phyloP scores from a whole-genome alignment of 208 protist genomes.

The Leishmania tarentolae region DNA sequence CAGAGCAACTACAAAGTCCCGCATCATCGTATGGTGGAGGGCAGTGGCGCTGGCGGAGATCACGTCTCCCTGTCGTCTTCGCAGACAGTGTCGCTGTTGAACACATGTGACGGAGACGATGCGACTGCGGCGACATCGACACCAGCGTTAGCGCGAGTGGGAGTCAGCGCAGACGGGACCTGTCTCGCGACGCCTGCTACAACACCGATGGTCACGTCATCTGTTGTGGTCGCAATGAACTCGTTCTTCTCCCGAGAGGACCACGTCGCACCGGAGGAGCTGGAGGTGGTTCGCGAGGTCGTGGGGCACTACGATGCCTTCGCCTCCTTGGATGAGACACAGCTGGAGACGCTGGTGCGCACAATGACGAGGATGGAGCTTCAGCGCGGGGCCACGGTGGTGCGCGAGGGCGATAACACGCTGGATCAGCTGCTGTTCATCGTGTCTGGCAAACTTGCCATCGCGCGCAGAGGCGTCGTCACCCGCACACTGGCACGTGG shows the following conservation, averaged over 20 bases:
- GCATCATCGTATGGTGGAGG: not conserved
- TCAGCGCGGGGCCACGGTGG: constrained; percentile 39
- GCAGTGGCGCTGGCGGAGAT: not conserved
- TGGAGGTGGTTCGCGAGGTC: constrained; percentile 48
- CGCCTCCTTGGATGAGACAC: constrained; percentile 53
- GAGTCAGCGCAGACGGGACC: no score
- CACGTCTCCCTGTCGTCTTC: not conserved
- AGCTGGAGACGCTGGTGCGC: constrained; percentile 64
- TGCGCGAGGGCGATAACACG: constrained; percentile 41
- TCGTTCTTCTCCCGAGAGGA: constrained; percentile 32
- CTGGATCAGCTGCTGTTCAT: constrained; percentile 58
- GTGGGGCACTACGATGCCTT: constrained; percentile 61
- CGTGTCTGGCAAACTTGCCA: constrained; percentile 42
- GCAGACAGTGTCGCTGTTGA: not conserved
- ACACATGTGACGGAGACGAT: no score
- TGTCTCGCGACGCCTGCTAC: not conserved
- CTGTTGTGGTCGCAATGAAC: constrained; percentile 36
- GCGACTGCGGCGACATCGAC: not conserved
- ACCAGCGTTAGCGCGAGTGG: not conserved
- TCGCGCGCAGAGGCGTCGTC: constrained; percentile 41
- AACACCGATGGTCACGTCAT: constrained; percentile 14
- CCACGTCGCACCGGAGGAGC: constrained; percentile 43
- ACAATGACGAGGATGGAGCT: constrained; percentile 50
- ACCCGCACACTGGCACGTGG: constrained; percentile 35
- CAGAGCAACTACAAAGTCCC: not conserved